Evolutionary conservation across 108 stramenopile genomes (phyloP), one percentile per base, ranked within the genome.

Genomic region (Phaeodactylum tricornutum): DNA sequence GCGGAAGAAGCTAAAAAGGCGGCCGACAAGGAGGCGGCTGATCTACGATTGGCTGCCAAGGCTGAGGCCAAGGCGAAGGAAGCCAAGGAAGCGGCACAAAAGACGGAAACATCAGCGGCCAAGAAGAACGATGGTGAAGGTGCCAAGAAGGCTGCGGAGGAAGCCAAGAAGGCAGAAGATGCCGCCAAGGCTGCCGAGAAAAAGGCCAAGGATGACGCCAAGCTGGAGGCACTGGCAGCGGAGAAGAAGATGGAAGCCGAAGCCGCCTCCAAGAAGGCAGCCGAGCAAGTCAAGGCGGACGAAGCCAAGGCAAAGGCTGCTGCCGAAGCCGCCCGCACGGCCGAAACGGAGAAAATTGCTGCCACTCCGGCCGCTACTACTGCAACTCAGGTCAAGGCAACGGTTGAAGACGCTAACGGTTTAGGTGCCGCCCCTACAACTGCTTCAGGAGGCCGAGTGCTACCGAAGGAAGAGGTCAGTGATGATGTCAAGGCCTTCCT

Each of bases 381-480:
- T n/a, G n/a, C n/a, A n/a, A n/a, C n/a, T n/a, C n/a, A n/a, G n/a
- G n/a, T n/a, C n/a, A n/a, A n/a, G n/a, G n/a, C n/a, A n/a, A n/a
- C n/a, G n/a, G n/a, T n/a, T n/a, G n/a, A n/a, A n/a, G n/a, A n/a
- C n/a, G 43, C 57, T 20, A 32, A 27, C 35, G 85, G 72, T 22
- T 47, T 88, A 46, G 86, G 86, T 31, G 69, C 72, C 32, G 79
- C 76, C 12, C 35, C 57, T 27, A 79, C 74, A 27, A 50, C 35
- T 12, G 79, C 52, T 33, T 16, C 64, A 17, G 87, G 87, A 41
- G 87, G 87, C 49, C 72, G 64, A 55, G 76, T 82, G 17, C 63
- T 84, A 29, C 73, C 78, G 38, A 78, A 77, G 73, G 87, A 89
- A 43, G 81, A 79, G 46, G 50, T 89, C 43, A 71, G 71, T 48